Percentiles rank a stretch among this genome's conserved stretches.
Evolutionary conservation across 768 basidiomycete species (phyloP).

Genomic region (Hortiboletus flavorubellus): DNA sequence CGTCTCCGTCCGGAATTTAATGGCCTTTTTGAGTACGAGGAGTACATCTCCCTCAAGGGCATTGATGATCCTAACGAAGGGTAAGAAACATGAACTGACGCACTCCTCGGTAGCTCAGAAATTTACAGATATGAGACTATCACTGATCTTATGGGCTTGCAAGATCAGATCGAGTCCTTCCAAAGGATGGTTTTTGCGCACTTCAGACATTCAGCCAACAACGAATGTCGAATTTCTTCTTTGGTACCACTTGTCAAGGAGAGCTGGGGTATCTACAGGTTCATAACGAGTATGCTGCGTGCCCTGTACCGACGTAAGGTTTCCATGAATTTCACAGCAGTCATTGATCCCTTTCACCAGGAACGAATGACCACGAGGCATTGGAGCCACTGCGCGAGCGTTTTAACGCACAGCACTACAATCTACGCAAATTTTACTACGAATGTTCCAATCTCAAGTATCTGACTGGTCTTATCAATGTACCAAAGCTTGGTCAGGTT

Average conservation of each 20-base stretch:
- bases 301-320: conserved; percentile 90
- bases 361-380: conserved; percentile 85
- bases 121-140: conserved; percentile 89
- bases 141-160: conserved; percentile 93
- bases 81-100: conserved; percentile 44
- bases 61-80: conserved; percentile 99
- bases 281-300: conserved; percentile 97
- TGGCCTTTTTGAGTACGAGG: conserved; percentile 98
- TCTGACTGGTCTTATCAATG: conserved; percentile 94
- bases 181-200: conserved; percentile 97
- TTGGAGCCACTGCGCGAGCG: conserved; percentile 86
- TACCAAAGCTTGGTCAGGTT: conserved; percentile 93
- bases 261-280: conserved; percentile 98
- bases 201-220: conserved; percentile 87
- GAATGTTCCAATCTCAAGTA: conserved; percentile 99
- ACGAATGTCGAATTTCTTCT: conserved; percentile 95
- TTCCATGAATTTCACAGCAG: background rate
- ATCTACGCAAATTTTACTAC: conserved; percentile 96
- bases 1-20: conserved; percentile 96
- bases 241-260: conserved; percentile 98
- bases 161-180: conserved; percentile 99
- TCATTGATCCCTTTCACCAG: conserved; percentile 39
- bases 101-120: conserved; percentile 9
- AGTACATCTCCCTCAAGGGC: conserved; percentile 94
- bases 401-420: conserved; percentile 88